These are phyloP conservation scores for Geranium rotundifolium DNA, from an alignment of 345 rosid species.

Conservation along the genomic window DNA sequence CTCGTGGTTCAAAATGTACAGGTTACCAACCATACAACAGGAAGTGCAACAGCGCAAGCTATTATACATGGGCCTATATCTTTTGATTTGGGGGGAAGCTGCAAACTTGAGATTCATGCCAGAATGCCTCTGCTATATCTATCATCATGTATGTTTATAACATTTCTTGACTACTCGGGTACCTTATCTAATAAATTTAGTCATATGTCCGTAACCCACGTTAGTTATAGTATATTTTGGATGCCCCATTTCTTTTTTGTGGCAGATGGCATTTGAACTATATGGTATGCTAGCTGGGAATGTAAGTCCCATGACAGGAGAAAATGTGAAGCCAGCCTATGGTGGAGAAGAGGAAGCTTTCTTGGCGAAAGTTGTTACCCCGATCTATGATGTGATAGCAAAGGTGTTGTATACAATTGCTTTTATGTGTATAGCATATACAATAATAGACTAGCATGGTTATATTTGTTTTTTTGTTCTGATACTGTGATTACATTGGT, in stretches of 20 bases:
- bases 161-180: not conserved
- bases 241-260: conserved; percentile 5
- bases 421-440: not conserved
- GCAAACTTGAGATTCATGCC: conserved; percentile 20
- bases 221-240: too few species aligned
- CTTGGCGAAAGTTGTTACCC: conserved; percentile 82
- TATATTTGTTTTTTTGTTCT: not conserved
- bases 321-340: conserved; percentile 94
- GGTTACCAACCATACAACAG: conserved; percentile 98
- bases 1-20: conserved; percentile 20
- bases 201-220: too few species aligned
- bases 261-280: conserved; percentile 95
- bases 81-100: conserved; percentile 82
- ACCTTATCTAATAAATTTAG: too few species aligned
- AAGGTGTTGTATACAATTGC: conserved; percentile 28
- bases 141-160: conserved; percentile 76
- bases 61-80: conserved; percentile 90
- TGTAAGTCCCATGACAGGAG: conserved; percentile 96
- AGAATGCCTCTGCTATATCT: conserved; percentile 46
- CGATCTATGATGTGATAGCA: conserved; percentile 74
- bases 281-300: conserved; percentile 98
- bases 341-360: conserved; percentile 97
- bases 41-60: conserved; percentile 97
- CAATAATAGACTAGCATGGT: too few species aligned
- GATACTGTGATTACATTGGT: conserved; percentile 5